Evolutionary conservation across 306 rosid genomes (phyloP).

Genomic region (Pueraria montana): DNA sequence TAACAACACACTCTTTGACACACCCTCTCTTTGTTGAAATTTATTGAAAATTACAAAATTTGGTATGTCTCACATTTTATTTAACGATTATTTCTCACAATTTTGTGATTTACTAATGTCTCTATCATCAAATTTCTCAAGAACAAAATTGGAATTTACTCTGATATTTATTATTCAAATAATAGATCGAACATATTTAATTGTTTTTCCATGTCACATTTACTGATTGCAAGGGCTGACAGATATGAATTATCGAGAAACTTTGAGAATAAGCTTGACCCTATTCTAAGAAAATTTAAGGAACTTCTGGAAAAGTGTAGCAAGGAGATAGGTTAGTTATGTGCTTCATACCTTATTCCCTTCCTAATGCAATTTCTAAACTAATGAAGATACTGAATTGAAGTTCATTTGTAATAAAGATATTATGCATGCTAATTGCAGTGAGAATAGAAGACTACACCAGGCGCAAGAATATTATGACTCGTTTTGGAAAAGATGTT

Average conservation of each 20-base stretch:
- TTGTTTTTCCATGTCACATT: not conserved
- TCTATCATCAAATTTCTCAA: not conserved
- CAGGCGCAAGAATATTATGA: constrained; percentile 14
- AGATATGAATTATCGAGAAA: constrained; percentile 15
- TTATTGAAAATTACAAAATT: too few relatives aligned
- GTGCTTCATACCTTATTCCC: not conserved
- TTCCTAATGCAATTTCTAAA: not conserved
- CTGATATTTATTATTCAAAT: not conserved
- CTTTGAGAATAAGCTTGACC: constrained; percentile 27
- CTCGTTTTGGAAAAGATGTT: constrained; percentile 38
- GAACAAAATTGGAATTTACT: not conserved
- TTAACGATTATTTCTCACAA: too few relatives aligned
- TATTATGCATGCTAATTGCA: not conserved
- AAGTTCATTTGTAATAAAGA: not conserved
- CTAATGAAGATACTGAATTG: not conserved
- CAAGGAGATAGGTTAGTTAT: constrained; percentile 40
- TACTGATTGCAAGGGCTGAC: constrained; percentile 35
- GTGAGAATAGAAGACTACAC: constrained; percentile 40
- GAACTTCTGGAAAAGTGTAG: constrained; percentile 17
- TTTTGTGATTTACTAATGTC: not conserved
- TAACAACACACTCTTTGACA: too few relatives aligned
- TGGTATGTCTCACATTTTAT: too few relatives aligned
- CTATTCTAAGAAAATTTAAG: constrained; percentile 21
- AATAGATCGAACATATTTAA: not conserved
- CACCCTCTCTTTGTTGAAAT: too few relatives aligned